Evolutionary conservation across 2,329 filamentous ascomycete species (phyloP), one percentile per base, ranked within the genome.

Genomic region (Alternaria sp.): DNA sequence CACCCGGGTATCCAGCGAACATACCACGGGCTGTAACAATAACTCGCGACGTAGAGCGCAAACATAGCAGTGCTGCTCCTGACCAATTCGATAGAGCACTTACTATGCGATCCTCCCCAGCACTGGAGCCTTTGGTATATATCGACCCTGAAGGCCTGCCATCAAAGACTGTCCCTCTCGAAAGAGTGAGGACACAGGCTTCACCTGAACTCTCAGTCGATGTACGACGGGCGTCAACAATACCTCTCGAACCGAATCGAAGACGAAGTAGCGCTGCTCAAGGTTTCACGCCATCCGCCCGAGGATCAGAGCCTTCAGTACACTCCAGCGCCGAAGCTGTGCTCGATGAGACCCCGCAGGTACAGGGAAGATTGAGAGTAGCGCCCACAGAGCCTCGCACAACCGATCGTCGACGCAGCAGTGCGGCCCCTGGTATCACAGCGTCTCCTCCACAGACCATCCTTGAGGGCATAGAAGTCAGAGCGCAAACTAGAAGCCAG

Each of bases 201-300:
- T 36, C 40, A n/a, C 44, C 54, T 19, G 43, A 59, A 32, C 13
- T 36, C 10, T 45, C 64, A 21, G 36, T 59, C n/a, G 62, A 49
- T 12, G 44, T 65, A 15, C 55, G 62, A n/a, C 43, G 15, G 17
- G 25, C 59, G 9, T 28, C 66, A 25, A 65, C 61, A 10, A 43
- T 57, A 5, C 50, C 62, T 26, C 40, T 21, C 11, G 57, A 32
- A 36, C 11, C 12, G 21, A 23, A 36, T 7, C 28, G 28, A 19
- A 51, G 44, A 10, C 43, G 45, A 49, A 57, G 55, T 28, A 71
- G 69, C 59, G 67, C 58, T 19, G 64, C 68, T 59, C 65, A 65
- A 6, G 61, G 68, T 8, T 7, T 23, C 49, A 17, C 8, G 19
- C 13, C 17, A 32, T 23, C 49, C 13, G 28, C 61, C 47, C 57